Percentiles rank a stretch among this genome's conserved stretches.
Conservation (phyloP, 2,329 filamentous ascomycete species). For the Nothophaeocryptopus gaeumannii region DNA sequence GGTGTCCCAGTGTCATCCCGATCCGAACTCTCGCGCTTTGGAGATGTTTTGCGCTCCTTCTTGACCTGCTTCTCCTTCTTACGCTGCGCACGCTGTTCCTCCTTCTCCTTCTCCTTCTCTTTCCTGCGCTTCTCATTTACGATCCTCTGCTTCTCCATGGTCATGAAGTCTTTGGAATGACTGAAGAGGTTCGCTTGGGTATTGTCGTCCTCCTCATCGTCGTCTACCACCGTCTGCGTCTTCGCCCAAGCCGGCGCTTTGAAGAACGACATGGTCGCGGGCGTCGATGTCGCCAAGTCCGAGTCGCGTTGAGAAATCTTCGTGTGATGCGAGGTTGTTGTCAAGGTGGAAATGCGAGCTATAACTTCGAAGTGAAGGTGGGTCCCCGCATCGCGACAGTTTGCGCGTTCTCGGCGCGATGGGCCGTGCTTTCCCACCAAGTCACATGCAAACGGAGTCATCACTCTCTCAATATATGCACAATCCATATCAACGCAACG, state of each 20-base stretch:
- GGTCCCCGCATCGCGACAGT: neutral
- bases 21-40: slow-evolving; percentile 29
- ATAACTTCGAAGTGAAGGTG: slow-evolving; percentile 2
- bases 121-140: slow-evolving; percentile 34
- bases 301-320: neutral
- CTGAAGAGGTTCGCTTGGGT: slow-evolving; percentile 42
- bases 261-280: slow-evolving; percentile 31
- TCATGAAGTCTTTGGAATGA: slow-evolving; percentile 39
- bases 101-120: slow-evolving; percentile 33
- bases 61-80: slow-evolving; percentile 34
- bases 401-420: too few relatives aligned
- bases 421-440: too few relatives aligned
- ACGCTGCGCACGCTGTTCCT: slow-evolving; percentile 27
- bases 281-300: neutral
- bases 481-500: too few relatives aligned
- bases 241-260: slow-evolving; percentile 30
- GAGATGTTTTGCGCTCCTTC: slow-evolving; percentile 28
- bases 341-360: neutral
- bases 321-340: neutral
- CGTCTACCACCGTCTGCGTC: slow-evolving; percentile 9
- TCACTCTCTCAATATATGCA: too few relatives aligned
- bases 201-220: slow-evolving; percentile 12
- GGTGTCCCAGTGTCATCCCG: slow-evolving; percentile 12
- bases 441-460: too few relatives aligned
- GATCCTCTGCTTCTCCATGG: slow-evolving; percentile 27